These are phyloP conservation scores for Globisporangium parvum DNA, from an alignment of 352 stramenopile genomes.

Conservation along the genomic window DNA sequence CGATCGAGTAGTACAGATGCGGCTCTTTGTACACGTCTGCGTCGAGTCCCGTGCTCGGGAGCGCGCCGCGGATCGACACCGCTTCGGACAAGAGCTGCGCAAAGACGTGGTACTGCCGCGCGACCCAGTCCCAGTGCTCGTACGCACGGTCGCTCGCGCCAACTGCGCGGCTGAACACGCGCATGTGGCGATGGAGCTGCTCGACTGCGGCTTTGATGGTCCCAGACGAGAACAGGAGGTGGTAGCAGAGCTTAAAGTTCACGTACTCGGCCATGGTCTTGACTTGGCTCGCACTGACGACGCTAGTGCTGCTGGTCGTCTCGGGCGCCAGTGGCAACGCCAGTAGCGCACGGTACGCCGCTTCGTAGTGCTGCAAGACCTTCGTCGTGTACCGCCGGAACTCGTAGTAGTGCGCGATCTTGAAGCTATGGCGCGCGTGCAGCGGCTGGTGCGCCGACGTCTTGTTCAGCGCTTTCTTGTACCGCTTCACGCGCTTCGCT, in stretches of 20 bases:
- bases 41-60: constrained; percentile 52
- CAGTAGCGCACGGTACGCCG: constrained; percentile 62
- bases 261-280: constrained; percentile 85
- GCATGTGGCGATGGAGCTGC: constrained; percentile 79
- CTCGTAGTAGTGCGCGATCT: constrained; percentile 88
- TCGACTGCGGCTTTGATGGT: constrained; percentile 83
- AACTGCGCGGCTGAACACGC: constrained; percentile 47
- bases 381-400: constrained; percentile 84
- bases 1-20: constrained; percentile 82
- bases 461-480: constrained; percentile 78
- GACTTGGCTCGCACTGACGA: constrained; percentile 48
- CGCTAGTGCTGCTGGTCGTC: constrained; percentile 25
- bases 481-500: constrained; percentile 83
- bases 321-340: constrained; percentile 43
- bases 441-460: constrained; percentile 38
- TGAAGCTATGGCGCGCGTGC: constrained; percentile 78
- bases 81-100: constrained; percentile 75
- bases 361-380: constrained; percentile 81
- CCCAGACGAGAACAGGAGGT: constrained; percentile 81
- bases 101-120: constrained; percentile 85
- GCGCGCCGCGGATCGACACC: constrained; percentile 53
- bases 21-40: constrained; percentile 83
- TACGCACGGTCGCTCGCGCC: constrained; percentile 53
- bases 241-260: constrained; percentile 87
- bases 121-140: constrained; percentile 84